Conservation (phyloP, 257 asterid genomes). For the Catharanthus roseus region DNA sequence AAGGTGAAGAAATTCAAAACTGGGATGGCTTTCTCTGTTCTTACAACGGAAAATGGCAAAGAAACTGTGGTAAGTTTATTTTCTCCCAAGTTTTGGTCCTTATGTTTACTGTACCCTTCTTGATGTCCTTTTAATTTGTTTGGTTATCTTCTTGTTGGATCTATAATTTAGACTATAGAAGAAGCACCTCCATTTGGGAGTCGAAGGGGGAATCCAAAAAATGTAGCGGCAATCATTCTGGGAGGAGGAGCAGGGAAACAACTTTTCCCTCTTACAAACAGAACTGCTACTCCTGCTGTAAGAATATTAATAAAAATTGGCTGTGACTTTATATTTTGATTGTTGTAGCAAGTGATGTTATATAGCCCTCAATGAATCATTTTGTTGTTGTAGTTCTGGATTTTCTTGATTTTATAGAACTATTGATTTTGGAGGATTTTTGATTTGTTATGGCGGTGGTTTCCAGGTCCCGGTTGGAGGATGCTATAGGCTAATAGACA, state of each 20-base stretch:
- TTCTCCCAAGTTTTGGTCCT: neutral
- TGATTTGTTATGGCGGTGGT: slow-evolving; percentile 10
- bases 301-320: slow-evolving; percentile 22
- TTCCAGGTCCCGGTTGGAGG: slow-evolving; percentile 92
- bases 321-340: neutral
- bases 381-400: neutral
- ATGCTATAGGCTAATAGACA: slow-evolving; percentile 85
- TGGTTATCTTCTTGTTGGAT: slow-evolving; percentile 13
- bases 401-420: neutral
- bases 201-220: slow-evolving; percentile 66
- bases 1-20: slow-evolving; percentile 41
- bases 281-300: slow-evolving; percentile 97
- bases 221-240: slow-evolving; percentile 87
- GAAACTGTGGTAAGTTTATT: slow-evolving; percentile 43
- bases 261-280: slow-evolving; percentile 88
- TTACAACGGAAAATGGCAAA: slow-evolving; percentile 62
- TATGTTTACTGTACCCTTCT: neutral
- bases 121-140: slow-evolving; percentile 2
- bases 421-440: slow-evolving; percentile 9
- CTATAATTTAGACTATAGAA: slow-evolving; percentile 42
- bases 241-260: slow-evolving; percentile 94
- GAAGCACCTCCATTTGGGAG: slow-evolving; percentile 50
- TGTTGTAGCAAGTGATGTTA: neutral
- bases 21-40: slow-evolving; percentile 69
- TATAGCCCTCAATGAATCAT: too few species aligned